Evolutionary conservation across 139 green algal genomes (phyloP).

Genomic region (Nannochloris sp.): DNA sequence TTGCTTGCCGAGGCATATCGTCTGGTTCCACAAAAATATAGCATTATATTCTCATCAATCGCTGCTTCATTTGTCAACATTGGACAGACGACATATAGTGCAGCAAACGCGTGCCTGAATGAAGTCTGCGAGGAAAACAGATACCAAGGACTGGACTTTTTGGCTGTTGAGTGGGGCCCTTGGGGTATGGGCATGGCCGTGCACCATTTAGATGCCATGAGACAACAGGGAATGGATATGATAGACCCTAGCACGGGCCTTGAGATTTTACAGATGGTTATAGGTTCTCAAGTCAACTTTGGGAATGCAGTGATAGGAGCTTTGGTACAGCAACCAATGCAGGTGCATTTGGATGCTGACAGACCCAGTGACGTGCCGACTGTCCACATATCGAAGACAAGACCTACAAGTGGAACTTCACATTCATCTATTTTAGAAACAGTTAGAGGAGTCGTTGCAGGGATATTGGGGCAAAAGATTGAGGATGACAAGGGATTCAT

Average conservation of each 20-base stretch:
- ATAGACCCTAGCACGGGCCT: background rate
- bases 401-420: too few species aligned
- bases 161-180: slow-evolving; percentile 22
- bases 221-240: background rate
- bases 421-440: too few species aligned
- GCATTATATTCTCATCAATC: slow-evolving; percentile 38
- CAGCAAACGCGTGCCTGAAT: slow-evolving; percentile 66
- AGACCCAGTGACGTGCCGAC: too few species aligned
- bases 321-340: too few species aligned
- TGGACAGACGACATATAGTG: slow-evolving; percentile 54
- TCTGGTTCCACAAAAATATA: background rate
- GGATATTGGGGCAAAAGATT: background rate
- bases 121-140: background rate
- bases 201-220: background rate
- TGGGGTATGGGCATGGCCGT: slow-evolving; percentile 24
- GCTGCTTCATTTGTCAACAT: slow-evolving; percentile 34
- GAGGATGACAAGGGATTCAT: slow-evolving; percentile 4
- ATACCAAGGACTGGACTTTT: slow-evolving; percentile 7
- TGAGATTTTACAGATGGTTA: too few species aligned
- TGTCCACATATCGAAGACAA: too few species aligned
- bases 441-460: too few species aligned
- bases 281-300: too few species aligned
- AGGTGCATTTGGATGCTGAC: too few species aligned
- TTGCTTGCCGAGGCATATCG: background rate
- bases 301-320: too few species aligned